Conservation (phyloP, 441 rosid species). For the Melastoma candidum region DNA sequence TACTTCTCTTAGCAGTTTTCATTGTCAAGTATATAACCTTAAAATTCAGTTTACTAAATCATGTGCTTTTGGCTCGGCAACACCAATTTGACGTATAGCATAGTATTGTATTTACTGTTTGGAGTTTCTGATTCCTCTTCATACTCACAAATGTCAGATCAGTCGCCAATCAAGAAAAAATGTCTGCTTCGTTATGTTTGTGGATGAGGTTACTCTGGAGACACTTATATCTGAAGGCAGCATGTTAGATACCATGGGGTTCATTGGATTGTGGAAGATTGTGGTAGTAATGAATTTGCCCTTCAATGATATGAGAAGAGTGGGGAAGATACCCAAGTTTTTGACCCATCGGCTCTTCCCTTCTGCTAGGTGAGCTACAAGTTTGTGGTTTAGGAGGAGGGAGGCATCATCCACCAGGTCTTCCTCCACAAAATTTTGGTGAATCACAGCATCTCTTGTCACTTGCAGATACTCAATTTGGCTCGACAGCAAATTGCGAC, state of each 20-base stretch:
- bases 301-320: constrained; percentile 83
- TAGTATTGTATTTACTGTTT: too few species aligned
- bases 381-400: too few species aligned
- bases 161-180: constrained; percentile 83
- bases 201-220: constrained; percentile 72
- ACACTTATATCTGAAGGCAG: constrained; percentile 77
- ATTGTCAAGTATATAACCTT: neutral
- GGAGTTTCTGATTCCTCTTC: too few species aligned
- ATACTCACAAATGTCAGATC: constrained; percentile 36
- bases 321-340: constrained; percentile 92
- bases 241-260: constrained; percentile 67
- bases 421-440: too few species aligned
- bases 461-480: constrained; percentile 83
- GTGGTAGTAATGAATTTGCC: constrained; percentile 91
- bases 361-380: constrained; percentile 68
- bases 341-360: constrained; percentile 90
- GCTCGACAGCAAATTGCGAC: constrained; percentile 96
- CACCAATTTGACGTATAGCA: too few species aligned
- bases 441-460: too few species aligned
- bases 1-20: neutral
- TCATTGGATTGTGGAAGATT: constrained; percentile 90
- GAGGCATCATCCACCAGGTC: too few species aligned
- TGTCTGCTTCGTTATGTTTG: constrained; percentile 93
- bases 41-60: too few species aligned
- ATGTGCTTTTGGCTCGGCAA: too few species aligned